Evolutionary conservation across 179 eudicot genomes (phyloP).

Genomic region (Spergularia azorica): DNA sequence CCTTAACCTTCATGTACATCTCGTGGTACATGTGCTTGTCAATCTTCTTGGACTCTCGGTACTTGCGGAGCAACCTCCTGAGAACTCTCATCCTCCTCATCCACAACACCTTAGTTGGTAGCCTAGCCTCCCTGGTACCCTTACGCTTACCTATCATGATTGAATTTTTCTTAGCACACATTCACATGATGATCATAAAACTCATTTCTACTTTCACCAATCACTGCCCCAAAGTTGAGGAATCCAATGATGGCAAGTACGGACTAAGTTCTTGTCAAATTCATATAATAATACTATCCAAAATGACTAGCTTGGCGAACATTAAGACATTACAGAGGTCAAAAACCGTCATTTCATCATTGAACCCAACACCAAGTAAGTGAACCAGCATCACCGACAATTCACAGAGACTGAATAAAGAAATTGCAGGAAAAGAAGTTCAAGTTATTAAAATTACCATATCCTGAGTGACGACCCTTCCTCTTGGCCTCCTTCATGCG

Average conservation of each 20-base stretch:
- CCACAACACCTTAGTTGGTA: constrained; percentile 95
- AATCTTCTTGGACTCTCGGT: constrained; percentile 89
- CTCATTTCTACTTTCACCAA: background rate
- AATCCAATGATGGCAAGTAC: no score
- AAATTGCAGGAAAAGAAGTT: background rate
- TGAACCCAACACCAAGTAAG: background rate
- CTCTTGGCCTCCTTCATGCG: constrained; percentile 93
- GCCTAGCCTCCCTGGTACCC: constrained; percentile 98
- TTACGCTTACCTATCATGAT: constrained; percentile 70
- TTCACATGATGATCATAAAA: background rate
- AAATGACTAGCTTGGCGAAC: no score
- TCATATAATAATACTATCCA: no score
- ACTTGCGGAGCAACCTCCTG: constrained; percentile 89
- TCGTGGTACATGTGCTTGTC: constrained; percentile 99
- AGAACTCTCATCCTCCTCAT: constrained; percentile 98
- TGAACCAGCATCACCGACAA: background rate
- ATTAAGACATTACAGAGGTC: background rate
- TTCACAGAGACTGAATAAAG: background rate
- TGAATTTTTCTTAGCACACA: background rate
- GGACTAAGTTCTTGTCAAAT: no score
- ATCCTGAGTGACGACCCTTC: constrained; percentile 97
- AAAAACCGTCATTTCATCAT: background rate
- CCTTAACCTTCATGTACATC: constrained; percentile 99
- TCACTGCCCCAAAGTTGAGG: background rate
- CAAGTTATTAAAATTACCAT: constrained; percentile 42